Evolutionary conservation across 257 asterid species (phyloP).

Genomic region (Primulina huaijiensis): DNA sequence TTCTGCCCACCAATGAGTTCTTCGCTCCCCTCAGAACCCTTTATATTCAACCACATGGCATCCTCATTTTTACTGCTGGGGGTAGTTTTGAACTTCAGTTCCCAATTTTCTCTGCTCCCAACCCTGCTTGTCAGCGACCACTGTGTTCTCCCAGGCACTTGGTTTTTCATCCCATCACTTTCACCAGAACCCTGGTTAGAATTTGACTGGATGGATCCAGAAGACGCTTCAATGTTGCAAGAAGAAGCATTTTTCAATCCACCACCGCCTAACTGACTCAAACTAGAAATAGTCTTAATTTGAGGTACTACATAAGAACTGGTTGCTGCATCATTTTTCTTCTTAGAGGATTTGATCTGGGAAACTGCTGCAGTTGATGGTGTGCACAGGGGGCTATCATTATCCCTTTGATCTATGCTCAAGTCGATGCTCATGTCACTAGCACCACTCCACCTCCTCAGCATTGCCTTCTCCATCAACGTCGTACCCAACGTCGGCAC

Average conservation of each 20-base stretch:
- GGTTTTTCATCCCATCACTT: constrained; percentile 43
- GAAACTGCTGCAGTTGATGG: constrained; percentile 44
- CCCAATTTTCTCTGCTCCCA: constrained; percentile 41
- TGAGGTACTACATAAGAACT: constrained; percentile 40
- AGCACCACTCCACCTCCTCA: constrained; percentile 90
- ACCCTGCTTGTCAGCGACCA: constrained; percentile 34
- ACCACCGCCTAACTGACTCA: constrained; percentile 28
- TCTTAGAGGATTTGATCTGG: constrained; percentile 35
- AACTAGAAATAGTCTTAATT: constrained; percentile 35
- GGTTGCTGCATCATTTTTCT: constrained; percentile 24
- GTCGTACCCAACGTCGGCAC: constrained; percentile 42
- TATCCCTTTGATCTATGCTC: constrained; percentile 66
- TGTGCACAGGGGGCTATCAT: constrained; percentile 54
- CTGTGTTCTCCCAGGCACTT: constrained; percentile 37
- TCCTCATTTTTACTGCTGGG: constrained; percentile 25
- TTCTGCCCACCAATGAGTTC: constrained; percentile 30
- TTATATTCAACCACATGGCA: constrained; percentile 15
- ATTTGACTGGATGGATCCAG: constrained; percentile 20
- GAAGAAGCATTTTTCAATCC: constrained; percentile 37
- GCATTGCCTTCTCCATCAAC: constrained; percentile 34
- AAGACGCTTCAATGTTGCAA: constrained; percentile 30
- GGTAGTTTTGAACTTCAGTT: constrained; percentile 27
- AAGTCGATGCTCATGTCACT: constrained; percentile 94
- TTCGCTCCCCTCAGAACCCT: constrained; percentile 17
- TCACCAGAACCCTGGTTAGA: constrained; percentile 33